phyloP scores from a whole-genome alignment of 2,329 filamentous ascomycete species.

The Fusarium ambrosium region DNA sequence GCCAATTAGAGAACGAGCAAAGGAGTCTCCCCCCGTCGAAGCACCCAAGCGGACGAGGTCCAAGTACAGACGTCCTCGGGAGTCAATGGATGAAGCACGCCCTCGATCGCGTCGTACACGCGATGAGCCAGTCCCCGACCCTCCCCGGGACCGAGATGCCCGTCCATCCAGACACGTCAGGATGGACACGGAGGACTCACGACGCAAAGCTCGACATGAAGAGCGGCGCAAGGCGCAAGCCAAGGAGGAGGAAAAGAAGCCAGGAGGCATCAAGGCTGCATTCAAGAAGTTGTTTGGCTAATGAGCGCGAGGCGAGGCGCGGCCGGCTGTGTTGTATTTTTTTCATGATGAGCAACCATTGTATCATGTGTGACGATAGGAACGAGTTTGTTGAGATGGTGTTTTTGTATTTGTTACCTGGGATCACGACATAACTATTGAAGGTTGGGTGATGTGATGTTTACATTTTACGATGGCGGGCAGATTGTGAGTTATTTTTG shows the following conservation, averaged over 20 bases:
- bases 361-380: slow-evolving; percentile 44
- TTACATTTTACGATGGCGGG: not conserved
- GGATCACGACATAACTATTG: slow-evolving; percentile 30
- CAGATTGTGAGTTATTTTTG: not conserved
- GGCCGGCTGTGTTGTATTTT: slow-evolving; percentile 1
- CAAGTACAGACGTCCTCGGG: slow-evolving; percentile 31
- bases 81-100: slow-evolving; percentile 40
- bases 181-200: slow-evolving; percentile 53
- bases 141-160: slow-evolving; percentile 31
- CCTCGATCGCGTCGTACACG: slow-evolving; percentile 40
- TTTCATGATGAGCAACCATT: slow-evolving; percentile 43
- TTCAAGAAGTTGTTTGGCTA: slow-evolving; percentile 50
- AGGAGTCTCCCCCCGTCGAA: slow-evolving; percentile 45
- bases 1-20: slow-evolving; percentile 40
- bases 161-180: slow-evolving; percentile 41
- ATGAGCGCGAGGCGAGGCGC: slow-evolving; percentile 22
- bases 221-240: slow-evolving; percentile 50
- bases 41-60: slow-evolving; percentile 48
- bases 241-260: slow-evolving; percentile 50
- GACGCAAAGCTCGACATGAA: slow-evolving; percentile 51
- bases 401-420: slow-evolving; percentile 15
- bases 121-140: slow-evolving; percentile 33
- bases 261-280: slow-evolving; percentile 48
- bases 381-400: slow-evolving; percentile 27
- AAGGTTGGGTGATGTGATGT: not conserved